Evolutionary conservation across 75 land plant genomes (phyloP), one percentile per base, ranked within the genome.

Genomic region (Selaginella moellendorffii): DNA sequence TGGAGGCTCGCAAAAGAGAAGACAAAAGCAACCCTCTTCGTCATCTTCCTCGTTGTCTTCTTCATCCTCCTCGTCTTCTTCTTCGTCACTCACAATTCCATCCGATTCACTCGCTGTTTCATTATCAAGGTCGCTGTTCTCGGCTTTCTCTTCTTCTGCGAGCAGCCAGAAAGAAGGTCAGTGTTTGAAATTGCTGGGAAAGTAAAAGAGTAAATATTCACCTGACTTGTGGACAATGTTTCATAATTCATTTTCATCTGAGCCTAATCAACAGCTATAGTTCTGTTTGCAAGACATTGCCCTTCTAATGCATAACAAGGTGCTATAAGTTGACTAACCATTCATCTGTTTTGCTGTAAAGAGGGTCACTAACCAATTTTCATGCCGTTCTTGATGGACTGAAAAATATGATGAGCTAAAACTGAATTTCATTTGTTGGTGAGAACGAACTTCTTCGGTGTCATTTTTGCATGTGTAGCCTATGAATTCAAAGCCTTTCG

Each of bases 201-300:
- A n/a, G n/a, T n/a, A n/a, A n/a, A n/a, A n/a, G n/a, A 36, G 5
- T 14, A 36, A 36, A 36, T 36, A 5, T 5, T 36, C 14, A 36
- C 46, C 46, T n/a, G n/a, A n/a, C n/a, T 36, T 36, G 46, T 36
- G 46, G 46, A 5, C 21, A 53, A 72, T 77, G 73, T 60, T 61
- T 77, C 72, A 71, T 82, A 95, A 26, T 75, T 42, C 56, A 74
- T 83, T 71, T 86, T 90, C 31, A 81, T 74, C 69, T 89, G 77
- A 59, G 97, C 87, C 99, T 96, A 95, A 52, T 95, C 99, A 68
- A 95, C 99, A 66, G 99, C 99, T 30, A 95, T 69, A 1, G 88
- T 65, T 66, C 99, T 83, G 59, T 84, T 80, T 26, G 77, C 68
- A 72, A 95, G 54, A 18, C 53, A 54, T 69, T 74, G 71, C 46